Evolutionary conservation across 768 basidiomycete genomes (phyloP).

Genomic region (Cystofilobasidium macerans): DNA sequence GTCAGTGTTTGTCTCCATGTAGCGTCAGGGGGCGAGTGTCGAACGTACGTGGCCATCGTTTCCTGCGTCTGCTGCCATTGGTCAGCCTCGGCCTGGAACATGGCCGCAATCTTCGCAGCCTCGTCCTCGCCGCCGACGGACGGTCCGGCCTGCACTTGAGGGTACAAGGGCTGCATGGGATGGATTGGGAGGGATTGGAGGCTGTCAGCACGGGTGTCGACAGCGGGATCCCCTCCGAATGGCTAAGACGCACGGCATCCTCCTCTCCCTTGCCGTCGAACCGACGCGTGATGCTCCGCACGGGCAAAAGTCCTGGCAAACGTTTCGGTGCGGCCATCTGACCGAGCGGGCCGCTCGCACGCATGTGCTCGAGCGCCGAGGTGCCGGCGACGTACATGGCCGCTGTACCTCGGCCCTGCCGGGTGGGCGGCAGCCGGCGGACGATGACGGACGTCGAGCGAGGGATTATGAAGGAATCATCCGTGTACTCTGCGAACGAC

Average conservation of each 20-base stretch:
- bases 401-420: slow-evolving; percentile 73
- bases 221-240: too few relatives aligned
- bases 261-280: slow-evolving; percentile 75
- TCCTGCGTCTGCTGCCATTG: slow-evolving; percentile 99
- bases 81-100: slow-evolving; percentile 86
- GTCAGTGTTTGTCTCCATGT: background rate
- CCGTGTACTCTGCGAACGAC: slow-evolving; percentile 61
- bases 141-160: slow-evolving; percentile 9
- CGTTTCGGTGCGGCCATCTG: background rate
- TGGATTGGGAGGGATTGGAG: too few relatives aligned
- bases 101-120: slow-evolving; percentile 90
- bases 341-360: slow-evolving; percentile 28
- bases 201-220: too few relatives aligned
- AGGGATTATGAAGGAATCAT: slow-evolving; percentile 83
- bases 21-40: slow-evolving; percentile 41
- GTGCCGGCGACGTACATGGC: slow-evolving; percentile 53
- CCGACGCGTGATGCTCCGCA: slow-evolving; percentile 61
- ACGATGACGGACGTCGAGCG: slow-evolving; percentile 89
- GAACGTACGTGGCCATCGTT: slow-evolving; percentile 93
- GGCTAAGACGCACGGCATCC: background rate
- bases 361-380: slow-evolving; percentile 32
- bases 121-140: slow-evolving; percentile 58
- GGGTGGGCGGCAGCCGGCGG: slow-evolving; percentile 70
- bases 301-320: background rate
- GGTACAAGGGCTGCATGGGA: background rate